Percentiles rank a stretch among this genome's conserved stretches.
phyloP scores from a whole-genome alignment of 2,329 filamentous ascomycete species.

The Golovinomyces cichoracearum region DNA sequence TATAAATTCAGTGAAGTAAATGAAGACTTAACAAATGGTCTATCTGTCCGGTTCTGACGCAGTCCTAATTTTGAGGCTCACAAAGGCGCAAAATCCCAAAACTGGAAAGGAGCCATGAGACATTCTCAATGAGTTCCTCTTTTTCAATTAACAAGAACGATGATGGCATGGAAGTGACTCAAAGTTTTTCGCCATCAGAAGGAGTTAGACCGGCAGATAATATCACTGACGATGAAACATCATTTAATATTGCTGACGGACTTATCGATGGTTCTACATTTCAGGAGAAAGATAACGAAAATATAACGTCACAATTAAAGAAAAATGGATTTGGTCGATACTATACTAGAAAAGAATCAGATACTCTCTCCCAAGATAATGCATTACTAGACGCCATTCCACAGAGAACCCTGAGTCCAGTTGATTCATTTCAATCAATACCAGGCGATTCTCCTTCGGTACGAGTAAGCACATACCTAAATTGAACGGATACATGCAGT shows the following conservation, averaged over 20 bases:
- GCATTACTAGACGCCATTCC: constrained; percentile 6
- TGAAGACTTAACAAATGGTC: background rate
- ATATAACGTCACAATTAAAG: background rate
- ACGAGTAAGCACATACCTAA: constrained; percentile 27
- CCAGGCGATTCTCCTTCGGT: constrained; percentile 68
- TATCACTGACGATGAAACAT: background rate
- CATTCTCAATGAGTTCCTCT: constrained; percentile 42
- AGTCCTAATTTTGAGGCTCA: background rate
- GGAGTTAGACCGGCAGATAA: background rate
- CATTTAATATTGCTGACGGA: too few relatives aligned
- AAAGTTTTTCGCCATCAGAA: background rate
- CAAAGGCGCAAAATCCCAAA: background rate
- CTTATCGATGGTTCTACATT: background rate
- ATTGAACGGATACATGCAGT: background rate
- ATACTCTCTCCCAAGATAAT: background rate
- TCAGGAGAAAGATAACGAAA: background rate
- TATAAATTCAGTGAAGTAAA: too few relatives aligned
- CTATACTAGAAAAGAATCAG: background rate
- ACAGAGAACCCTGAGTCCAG: constrained; percentile 26
- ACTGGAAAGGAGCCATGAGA: constrained; percentile 12
- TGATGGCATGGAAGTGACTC: background rate
- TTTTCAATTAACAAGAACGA: constrained; percentile 17
- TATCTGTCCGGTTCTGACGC: background rate
- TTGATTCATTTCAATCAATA: constrained; percentile 41
- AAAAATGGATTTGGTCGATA: background rate